Evolutionary conservation across 1,139 yeast genomes (phyloP).

Genomic region (Suhomyces terraborum): DNA sequence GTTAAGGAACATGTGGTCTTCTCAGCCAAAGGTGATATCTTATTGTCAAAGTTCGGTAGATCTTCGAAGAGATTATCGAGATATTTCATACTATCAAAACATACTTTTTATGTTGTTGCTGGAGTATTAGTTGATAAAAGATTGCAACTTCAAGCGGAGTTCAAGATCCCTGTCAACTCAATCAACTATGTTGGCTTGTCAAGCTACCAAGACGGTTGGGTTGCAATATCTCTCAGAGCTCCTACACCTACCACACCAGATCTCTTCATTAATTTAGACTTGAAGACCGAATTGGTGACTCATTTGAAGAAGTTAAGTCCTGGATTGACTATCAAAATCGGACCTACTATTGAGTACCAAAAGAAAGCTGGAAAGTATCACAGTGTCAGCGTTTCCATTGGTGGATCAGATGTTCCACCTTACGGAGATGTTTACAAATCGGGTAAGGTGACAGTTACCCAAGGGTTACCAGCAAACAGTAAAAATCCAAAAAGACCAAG

Average conservation of each 20-base stretch:
- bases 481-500: conserved; percentile 72
- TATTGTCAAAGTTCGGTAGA: conserved; percentile 87
- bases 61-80: conserved; percentile 81
- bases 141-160: conserved; percentile 66
- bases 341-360: conserved; percentile 74
- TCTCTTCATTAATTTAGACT: conserved; percentile 72
- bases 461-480: conserved; percentile 77
- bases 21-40: conserved; percentile 77
- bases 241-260: conserved; percentile 68
- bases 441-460: conserved; percentile 77
- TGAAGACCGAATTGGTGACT: conserved; percentile 88
- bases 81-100: conserved; percentile 66
- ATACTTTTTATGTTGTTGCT: conserved; percentile 65
- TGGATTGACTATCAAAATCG: conserved; percentile 63
- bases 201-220: conserved; percentile 87
- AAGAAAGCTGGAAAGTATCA: conserved; percentile 89
- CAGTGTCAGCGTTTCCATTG: conserved; percentile 65
- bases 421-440: conserved; percentile 82
- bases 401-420: conserved; percentile 56
- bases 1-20: conserved; percentile 72
- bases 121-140: conserved; percentile 75
- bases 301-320: conserved; percentile 68
- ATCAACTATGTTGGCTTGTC: conserved; percentile 73
- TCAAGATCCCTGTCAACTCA: conserved; percentile 57
- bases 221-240: conserved; percentile 63